Conservation (phyloP, 2,329 filamentous ascomycete genomes). For the Epichloe elymi region DNA sequence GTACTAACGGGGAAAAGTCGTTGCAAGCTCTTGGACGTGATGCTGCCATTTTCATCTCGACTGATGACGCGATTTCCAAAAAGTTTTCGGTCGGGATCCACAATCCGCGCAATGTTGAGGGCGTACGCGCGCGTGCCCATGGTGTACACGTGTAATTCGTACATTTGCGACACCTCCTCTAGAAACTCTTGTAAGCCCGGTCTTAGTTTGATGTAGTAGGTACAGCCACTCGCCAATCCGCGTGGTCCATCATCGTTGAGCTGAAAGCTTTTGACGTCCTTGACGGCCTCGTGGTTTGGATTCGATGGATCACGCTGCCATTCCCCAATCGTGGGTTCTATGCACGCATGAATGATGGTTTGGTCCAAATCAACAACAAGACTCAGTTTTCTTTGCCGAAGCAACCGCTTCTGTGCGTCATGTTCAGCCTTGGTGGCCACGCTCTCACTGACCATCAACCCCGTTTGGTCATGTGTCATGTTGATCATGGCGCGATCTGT, state of each 20-base stretch:
- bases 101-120: constrained; percentile 77
- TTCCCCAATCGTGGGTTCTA: constrained; percentile 89
- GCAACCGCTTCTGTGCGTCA: constrained; percentile 69
- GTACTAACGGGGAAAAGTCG: constrained; percentile 92
- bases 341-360: constrained; percentile 95
- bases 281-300: constrained; percentile 82
- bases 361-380: constrained; percentile 95
- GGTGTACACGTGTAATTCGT: constrained; percentile 95
- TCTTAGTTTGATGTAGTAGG: constrained; percentile 97
- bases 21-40: constrained; percentile 80
- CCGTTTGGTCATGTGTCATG: constrained; percentile 85
- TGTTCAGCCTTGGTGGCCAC: constrained; percentile 76
- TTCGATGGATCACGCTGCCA: constrained; percentile 85
- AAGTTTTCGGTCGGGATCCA: constrained; percentile 77
- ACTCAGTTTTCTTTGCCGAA: constrained; percentile 72
- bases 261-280: constrained; percentile 79
- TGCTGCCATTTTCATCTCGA: constrained; percentile 89
- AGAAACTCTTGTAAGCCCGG: constrained; percentile 77
- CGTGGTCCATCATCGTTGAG: constrained; percentile 72
- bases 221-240: constrained; percentile 58
- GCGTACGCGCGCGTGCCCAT: constrained; percentile 99
- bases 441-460: constrained; percentile 68
- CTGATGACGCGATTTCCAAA: constrained; percentile 94
- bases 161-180: constrained; percentile 61
- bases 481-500: constrained; percentile 82